Evolutionary conservation across 139 green algal genomes (phyloP).

Genomic region (Chlamydomonas asymmetrica): DNA sequence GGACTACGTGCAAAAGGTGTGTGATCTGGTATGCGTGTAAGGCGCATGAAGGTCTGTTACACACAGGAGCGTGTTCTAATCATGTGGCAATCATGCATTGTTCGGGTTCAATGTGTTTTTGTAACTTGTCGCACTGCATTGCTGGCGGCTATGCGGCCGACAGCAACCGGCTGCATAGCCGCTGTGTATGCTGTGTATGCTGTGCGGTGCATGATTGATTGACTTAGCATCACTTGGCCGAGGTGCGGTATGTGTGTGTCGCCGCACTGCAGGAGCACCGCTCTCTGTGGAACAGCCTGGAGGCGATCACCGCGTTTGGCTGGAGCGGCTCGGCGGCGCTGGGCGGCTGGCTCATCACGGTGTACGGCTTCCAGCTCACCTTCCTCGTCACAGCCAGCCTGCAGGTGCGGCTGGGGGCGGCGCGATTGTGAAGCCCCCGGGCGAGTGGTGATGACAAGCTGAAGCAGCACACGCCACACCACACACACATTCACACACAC

Average conservation of each 20-base stretch:
- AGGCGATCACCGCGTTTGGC: slow-evolving; percentile 43
- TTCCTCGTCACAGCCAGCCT: slow-evolving; percentile 34
- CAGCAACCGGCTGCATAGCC: neutral
- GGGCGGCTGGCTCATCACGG: slow-evolving; percentile 57
- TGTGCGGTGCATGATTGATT: no score
- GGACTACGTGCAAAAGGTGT: slow-evolving; percentile 28
- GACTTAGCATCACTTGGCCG: neutral
- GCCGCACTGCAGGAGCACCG: slow-evolving; percentile 46
- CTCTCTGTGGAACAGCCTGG: slow-evolving; percentile 52
- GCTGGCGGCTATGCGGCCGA: neutral
- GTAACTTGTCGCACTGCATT: neutral
- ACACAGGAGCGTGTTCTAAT: neutral
- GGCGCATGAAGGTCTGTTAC: neutral
- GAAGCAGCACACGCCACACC: neutral
- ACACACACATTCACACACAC: neutral
- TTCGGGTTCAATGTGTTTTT: neutral
- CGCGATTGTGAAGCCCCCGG: neutral
- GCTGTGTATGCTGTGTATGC: neutral
- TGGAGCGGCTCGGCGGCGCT: slow-evolving; percentile 59
- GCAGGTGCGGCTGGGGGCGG: neutral
- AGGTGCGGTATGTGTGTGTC: neutral
- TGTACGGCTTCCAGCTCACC: slow-evolving; percentile 40
- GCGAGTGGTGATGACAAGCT: neutral
- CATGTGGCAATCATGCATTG: neutral
- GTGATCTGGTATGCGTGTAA: neutral